These are phyloP conservation scores for Fusarium sacchari DNA, from an alignment of 2,329 filamentous ascomycete genomes.

Conservation along the genomic window DNA sequence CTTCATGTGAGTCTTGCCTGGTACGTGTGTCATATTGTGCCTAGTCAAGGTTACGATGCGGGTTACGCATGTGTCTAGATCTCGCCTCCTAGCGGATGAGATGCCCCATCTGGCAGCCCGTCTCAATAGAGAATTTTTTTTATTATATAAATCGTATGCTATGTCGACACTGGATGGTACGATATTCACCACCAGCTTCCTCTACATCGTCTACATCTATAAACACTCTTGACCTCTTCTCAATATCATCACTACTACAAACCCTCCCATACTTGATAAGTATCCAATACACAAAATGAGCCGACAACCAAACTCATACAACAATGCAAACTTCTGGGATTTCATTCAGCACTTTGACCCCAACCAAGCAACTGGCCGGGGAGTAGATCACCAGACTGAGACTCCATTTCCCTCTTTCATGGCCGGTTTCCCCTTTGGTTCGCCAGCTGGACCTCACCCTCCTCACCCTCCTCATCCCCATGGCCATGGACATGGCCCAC, in stretches of 20 bases:
- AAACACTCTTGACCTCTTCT: conserved; percentile 4
- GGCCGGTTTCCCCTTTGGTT: conserved; percentile 50
- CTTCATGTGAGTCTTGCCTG: conserved; percentile 7
- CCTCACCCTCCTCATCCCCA: conserved; percentile 17
- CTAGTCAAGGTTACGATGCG: conserved; percentile 28
- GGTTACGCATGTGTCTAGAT: conserved; percentile 34
- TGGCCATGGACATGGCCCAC: conserved; percentile 13
- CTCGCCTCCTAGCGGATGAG: conserved; percentile 30
- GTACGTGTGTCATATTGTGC: conserved; percentile 36
- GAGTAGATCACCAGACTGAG: conserved; percentile 51
- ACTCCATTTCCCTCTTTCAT: conserved; percentile 40
- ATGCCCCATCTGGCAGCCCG: conserved; percentile 26
- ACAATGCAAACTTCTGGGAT: conserved; percentile 47
- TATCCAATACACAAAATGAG: conserved; percentile 34
- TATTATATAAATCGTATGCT: conserved; percentile 29
- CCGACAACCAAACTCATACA: conserved; percentile 36
- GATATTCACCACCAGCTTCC: conserved; percentile 14
- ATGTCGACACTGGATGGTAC: conserved; percentile 5
- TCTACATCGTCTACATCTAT: conserved; percentile 10
- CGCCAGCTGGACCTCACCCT: conserved; percentile 17
- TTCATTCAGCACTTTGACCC: conserved; percentile 51
- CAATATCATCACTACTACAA: not conserved
- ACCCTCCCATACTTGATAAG: not conserved
- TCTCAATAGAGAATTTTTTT: conserved; percentile 19
- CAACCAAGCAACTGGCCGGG: conserved; percentile 46